Conservation (phyloP, 2,329 filamentous ascomycete genomes). For the Paraphoma sp. region DNA sequence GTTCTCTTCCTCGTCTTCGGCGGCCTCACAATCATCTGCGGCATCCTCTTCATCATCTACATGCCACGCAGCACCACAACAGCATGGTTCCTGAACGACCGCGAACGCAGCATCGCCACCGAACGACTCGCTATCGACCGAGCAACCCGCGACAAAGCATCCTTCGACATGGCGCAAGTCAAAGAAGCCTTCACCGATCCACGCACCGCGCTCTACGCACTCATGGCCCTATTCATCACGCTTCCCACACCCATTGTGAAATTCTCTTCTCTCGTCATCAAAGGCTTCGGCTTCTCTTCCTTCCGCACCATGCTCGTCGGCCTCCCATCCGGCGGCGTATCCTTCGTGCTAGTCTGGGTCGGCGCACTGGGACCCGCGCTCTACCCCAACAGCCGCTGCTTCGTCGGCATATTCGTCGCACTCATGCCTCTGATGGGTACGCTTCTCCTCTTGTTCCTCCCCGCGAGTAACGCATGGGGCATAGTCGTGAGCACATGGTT, state of each 20-base stretch:
- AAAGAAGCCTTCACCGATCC: slow-evolving; percentile 53
- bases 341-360: slow-evolving; percentile 56
- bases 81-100: slow-evolving; percentile 58
- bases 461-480: slow-evolving; percentile 53
- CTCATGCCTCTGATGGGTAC: slow-evolving; percentile 54
- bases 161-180: slow-evolving; percentile 54
- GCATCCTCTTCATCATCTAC: slow-evolving; percentile 54
- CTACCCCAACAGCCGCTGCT: slow-evolving; percentile 49
- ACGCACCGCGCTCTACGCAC: slow-evolving; percentile 54
- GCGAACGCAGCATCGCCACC: slow-evolving; percentile 53
- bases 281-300: slow-evolving; percentile 35
- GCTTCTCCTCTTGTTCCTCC: slow-evolving; percentile 53
- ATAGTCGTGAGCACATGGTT: slow-evolving; percentile 59
- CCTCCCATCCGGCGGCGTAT: slow-evolving; percentile 57
- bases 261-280: slow-evolving; percentile 60
- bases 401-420: slow-evolving; percentile 50
- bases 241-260: slow-evolving; percentile 55
- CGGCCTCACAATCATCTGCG: slow-evolving; percentile 53
- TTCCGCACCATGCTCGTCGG: slow-evolving; percentile 57
- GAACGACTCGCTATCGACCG: slow-evolving; percentile 46
- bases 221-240: slow-evolving; percentile 55
- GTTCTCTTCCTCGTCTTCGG: slow-evolving; percentile 59
- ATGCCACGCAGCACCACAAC: slow-evolving; percentile 57
- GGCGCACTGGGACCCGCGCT: slow-evolving; percentile 49
- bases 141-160: slow-evolving; percentile 53